Evolutionary conservation across 305 asterid genomes (phyloP).

Genomic region (Fraxinus baroniana): DNA sequence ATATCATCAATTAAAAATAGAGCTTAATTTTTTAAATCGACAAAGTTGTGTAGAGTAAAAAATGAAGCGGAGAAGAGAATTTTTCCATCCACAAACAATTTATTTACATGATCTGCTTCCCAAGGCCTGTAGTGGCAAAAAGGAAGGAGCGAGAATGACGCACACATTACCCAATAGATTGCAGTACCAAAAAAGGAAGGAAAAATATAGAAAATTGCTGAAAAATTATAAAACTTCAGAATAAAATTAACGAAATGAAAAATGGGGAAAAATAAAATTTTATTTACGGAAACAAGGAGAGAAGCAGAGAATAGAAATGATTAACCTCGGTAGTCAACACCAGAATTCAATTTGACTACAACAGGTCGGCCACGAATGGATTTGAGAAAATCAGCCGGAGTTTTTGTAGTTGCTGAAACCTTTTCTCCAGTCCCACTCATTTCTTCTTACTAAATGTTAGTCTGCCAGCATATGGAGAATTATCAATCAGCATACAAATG

Average conservation of each 20-base stretch:
- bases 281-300: not conserved
- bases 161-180: not conserved
- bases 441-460: constrained; percentile 12
- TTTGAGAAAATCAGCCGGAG: constrained; percentile 92
- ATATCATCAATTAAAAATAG: not conserved
- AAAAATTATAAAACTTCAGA: not conserved
- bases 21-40: not conserved
- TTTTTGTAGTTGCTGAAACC: constrained; percentile 60
- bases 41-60: not conserved
- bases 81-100: not conserved
- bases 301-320: not conserved
- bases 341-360: constrained; percentile 90
- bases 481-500: not conserved
- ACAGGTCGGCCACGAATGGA: constrained; percentile 98
- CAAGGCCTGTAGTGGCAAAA: not conserved
- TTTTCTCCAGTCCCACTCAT: constrained; percentile 73
- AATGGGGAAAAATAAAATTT: not conserved
- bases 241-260: not conserved
- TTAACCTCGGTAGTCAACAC: constrained; percentile 88
- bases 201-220: not conserved
- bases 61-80: not conserved
- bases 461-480: not conserved
- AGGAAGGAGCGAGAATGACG: not conserved
- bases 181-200: not conserved
- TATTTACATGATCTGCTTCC: not conserved